These are phyloP conservation scores for Arthrobotrys iridis DNA, from an alignment of 2,329 filamentous ascomycete species.

Conservation along the genomic window DNA sequence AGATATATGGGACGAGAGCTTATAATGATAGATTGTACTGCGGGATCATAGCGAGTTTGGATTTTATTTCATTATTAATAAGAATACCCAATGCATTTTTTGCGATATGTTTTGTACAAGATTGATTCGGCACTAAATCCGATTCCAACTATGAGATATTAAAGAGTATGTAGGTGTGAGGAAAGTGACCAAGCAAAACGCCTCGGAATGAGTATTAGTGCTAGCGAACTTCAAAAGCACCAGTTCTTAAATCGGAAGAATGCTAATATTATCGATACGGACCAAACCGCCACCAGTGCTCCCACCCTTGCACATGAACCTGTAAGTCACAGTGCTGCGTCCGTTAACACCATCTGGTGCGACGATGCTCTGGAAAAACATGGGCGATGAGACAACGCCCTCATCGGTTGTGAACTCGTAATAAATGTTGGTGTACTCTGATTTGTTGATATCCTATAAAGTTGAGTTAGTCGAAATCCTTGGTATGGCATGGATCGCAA, in stretches of 20 bases:
- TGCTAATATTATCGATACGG: slow-evolving; percentile 5
- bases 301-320: slow-evolving; percentile 1
- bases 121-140: not conserved
- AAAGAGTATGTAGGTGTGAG: not conserved
- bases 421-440: not conserved
- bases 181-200: not conserved
- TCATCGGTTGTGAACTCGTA: slow-evolving; percentile 5
- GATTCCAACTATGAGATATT: not conserved
- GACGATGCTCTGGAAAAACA: slow-evolving; percentile 11
- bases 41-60: too few species aligned
- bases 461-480: not conserved
- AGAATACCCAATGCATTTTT: not conserved
- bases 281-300: slow-evolving; percentile 1
- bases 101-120: not conserved
- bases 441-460: not conserved
- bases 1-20: too few species aligned
- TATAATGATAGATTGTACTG: too few species aligned
- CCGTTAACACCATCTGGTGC: slow-evolving; percentile 10
- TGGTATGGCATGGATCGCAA: not conserved
- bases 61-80: not conserved
- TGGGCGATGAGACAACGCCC: not conserved
- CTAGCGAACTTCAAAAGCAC: too few species aligned
- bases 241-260: not conserved
- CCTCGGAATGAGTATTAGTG: not conserved
- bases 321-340: not conserved